Percentiles rank a stretch among this genome's conserved stretches.
Conservation (phyloP, 768 basidiomycete genomes). For the Psilocybe subaeruginosa region DNA sequence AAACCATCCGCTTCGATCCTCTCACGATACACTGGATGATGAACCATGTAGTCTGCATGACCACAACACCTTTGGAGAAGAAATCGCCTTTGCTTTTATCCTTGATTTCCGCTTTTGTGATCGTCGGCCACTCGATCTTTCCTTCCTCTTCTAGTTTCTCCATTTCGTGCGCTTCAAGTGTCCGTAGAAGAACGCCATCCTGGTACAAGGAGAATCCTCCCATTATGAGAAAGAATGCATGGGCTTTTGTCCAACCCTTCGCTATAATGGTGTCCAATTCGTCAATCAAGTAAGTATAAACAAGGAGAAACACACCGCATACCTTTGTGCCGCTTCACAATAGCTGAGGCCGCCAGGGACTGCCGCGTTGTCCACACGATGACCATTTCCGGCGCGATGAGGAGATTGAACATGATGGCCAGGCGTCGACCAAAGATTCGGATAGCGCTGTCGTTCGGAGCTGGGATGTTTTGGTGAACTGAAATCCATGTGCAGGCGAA, state of each 20-base stretch:
- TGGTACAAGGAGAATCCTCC: conserved; percentile 26
- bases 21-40: conserved; percentile 31
- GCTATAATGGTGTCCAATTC: background rate
- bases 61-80: conserved; percentile 34
- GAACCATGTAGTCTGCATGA: conserved; percentile 40
- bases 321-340: conserved; percentile 5
- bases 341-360: conserved; percentile 4
- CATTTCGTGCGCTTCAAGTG: conserved; percentile 4
- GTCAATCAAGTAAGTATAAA: background rate
- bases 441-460: too few species aligned
- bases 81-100: conserved; percentile 35
- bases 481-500: too few species aligned
- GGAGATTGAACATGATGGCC: too few species aligned
- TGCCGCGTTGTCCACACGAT: conserved; percentile 18
- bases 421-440: too few species aligned
- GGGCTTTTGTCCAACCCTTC: conserved; percentile 16
- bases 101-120: conserved; percentile 22
- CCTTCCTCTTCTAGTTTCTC: conserved; percentile 15
- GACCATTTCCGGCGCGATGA: conserved; percentile 18
- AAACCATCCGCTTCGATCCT: conserved; percentile 21
- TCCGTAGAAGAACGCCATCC: conserved; percentile 8
- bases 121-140: conserved; percentile 18
- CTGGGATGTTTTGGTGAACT: too few species aligned
- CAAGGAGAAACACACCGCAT: background rate
- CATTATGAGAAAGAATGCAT: conserved; percentile 23